Evolutionary conservation across 108 stramenopile species (phyloP).

Genomic region (Cyclotella baltica): DNA sequence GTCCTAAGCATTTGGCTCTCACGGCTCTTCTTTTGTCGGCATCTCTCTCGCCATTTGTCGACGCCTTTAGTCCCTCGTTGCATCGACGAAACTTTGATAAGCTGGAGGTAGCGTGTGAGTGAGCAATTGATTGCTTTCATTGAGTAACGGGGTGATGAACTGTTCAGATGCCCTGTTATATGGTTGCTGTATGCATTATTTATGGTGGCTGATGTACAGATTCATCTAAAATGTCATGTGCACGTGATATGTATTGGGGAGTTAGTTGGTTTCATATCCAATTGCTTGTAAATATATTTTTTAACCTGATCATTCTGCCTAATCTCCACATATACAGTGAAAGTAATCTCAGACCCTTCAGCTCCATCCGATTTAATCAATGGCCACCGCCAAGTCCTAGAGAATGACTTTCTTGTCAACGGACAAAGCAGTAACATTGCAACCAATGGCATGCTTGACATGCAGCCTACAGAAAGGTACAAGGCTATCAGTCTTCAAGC

Average conservation of each 20-base stretch:
- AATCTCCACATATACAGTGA: too few relatives aligned
- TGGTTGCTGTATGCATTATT: too few relatives aligned
- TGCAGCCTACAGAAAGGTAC: constrained; percentile 58
- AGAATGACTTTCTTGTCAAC: constrained; percentile 35
- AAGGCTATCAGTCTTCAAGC: constrained; percentile 58
- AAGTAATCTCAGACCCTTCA: neutral
- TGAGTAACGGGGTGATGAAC: too few relatives aligned
- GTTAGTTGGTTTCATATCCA: too few relatives aligned
- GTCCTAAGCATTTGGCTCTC: neutral
- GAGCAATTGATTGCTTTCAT: too few relatives aligned
- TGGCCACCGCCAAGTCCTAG: neutral
- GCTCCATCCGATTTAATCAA: neutral
- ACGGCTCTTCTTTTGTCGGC: constrained; percentile 7
- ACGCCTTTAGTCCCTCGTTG: constrained; percentile 7
- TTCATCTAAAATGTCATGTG: too few relatives aligned
- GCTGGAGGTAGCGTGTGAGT: neutral
- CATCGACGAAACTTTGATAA: neutral
- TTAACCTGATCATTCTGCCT: too few relatives aligned
- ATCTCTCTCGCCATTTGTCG: neutral
- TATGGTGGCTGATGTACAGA: too few relatives aligned
- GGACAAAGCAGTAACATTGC: constrained; percentile 53
- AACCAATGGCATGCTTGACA: constrained; percentile 37
- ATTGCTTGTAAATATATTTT: too few relatives aligned
- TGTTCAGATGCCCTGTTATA: too few relatives aligned
- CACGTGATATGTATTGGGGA: too few relatives aligned